These are phyloP conservation scores for Byssothecium circinans DNA, from an alignment of 2,329 filamentous ascomycete genomes.

Conservation along the genomic window DNA sequence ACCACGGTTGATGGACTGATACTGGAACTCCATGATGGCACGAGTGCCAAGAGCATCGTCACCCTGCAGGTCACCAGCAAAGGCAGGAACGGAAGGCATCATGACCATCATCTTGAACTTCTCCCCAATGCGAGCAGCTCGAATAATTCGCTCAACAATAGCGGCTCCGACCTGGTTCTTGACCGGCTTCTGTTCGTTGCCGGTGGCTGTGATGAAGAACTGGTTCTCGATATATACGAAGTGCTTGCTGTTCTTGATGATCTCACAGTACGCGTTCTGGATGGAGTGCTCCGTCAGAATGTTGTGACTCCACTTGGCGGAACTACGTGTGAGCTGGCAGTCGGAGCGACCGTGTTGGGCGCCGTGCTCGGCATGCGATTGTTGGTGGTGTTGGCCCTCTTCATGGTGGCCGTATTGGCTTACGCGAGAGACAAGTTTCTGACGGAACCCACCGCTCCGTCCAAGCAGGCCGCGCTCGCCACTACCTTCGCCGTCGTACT, in stretches of 20 bases:
- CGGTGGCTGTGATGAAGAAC: conserved; percentile 86
- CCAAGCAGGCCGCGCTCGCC: conserved; percentile 40
- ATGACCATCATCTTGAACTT: conserved; percentile 74
- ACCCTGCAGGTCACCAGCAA: conserved; percentile 75
- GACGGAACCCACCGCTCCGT: conserved; percentile 25
- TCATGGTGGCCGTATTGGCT: conserved; percentile 26
- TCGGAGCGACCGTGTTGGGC: conserved; percentile 32
- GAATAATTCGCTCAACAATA: conserved; percentile 75
- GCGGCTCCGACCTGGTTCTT: conserved; percentile 77
- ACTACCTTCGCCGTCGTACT: conserved; percentile 23
- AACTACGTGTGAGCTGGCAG: conserved; percentile 44
- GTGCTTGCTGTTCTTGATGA: conserved; percentile 68
- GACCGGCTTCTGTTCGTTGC: conserved; percentile 69
- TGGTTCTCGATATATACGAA: conserved; percentile 83
- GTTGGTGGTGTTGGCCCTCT: conserved; percentile 13
- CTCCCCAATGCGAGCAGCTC: conserved; percentile 66
- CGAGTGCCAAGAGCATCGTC: conserved; percentile 75
- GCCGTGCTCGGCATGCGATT: conserved; percentile 36
- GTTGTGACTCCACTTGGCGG: conserved; percentile 62
- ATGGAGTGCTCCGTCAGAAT: conserved; percentile 69
- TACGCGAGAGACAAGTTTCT: conserved; percentile 32
- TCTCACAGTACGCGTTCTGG: conserved; percentile 77
- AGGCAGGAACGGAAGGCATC: conserved; percentile 80
- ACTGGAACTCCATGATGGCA: conserved; percentile 88
- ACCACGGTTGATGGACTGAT: conserved; percentile 75